Conservation (phyloP, 345 rosid genomes). For the Citrus inodora region DNA sequence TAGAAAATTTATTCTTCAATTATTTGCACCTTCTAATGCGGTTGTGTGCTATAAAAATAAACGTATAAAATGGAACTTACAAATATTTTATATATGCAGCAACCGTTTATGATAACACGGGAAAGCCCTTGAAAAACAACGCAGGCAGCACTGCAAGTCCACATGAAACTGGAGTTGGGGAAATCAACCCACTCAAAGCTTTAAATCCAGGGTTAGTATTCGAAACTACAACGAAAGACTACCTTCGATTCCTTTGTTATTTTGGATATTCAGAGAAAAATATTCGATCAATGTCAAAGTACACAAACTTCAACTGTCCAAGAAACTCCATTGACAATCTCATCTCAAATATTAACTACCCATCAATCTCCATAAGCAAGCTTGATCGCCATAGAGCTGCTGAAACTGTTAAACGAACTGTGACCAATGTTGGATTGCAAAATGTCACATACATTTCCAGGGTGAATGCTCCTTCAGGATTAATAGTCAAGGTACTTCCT, state of each 20-base stretch:
- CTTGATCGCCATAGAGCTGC: conserved; percentile 28
- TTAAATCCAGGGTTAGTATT: conserved; percentile 75
- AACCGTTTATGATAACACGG: conserved; percentile 40
- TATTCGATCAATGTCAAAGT: conserved; percentile 40
- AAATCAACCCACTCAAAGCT: conserved; percentile 54
- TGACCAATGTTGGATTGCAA: conserved; percentile 53
- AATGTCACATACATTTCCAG: conserved; percentile 47
- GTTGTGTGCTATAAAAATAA: no score
- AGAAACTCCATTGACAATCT: conserved; percentile 22
- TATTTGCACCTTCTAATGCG: no score
- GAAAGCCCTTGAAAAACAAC: conserved; percentile 44
- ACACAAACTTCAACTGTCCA: conserved; percentile 50
- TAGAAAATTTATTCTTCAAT: no score
- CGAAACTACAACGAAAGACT: conserved; percentile 49
- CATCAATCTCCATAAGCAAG: conserved; percentile 64
- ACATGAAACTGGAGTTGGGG: conserved; percentile 72
- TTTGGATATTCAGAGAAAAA: conserved; percentile 50
- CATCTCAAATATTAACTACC: conserved; percentile 64
- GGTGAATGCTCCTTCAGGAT: conserved; percentile 47
- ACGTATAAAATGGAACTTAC: no score
- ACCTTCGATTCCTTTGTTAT: conserved; percentile 59
- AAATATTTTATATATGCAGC: conserved; percentile 34
- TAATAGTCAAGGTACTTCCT: conserved; percentile 55
- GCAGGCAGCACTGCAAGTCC: conserved; percentile 44
- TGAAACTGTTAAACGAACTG: conserved; percentile 38